Conservation (phyloP, 2,329 filamentous ascomycete species). For the Phaeosphaeria sp. region DNA sequence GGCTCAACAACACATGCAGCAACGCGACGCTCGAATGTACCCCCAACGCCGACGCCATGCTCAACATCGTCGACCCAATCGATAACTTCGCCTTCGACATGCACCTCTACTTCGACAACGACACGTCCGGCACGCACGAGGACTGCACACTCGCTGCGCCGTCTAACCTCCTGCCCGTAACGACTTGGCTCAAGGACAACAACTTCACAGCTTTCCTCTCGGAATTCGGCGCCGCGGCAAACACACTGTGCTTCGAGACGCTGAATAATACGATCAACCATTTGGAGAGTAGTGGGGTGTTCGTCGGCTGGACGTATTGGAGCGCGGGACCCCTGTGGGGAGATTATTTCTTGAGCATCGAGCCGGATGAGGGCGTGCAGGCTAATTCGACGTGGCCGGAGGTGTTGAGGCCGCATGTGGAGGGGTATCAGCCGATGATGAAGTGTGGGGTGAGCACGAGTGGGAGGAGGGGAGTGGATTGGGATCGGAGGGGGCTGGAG, state of each 20-base stretch:
- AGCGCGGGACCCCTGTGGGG: conserved; percentile 61
- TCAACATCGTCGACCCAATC: conserved; percentile 54
- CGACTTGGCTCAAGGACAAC: conserved; percentile 55
- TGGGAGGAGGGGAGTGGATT: conserved; percentile 7
- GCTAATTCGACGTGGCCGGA: conserved; percentile 25
- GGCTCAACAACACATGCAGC: conserved; percentile 46
- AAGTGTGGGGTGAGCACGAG: conserved; percentile 27
- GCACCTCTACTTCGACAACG: conserved; percentile 60
- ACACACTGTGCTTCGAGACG: conserved; percentile 51
- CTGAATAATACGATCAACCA: conserved; percentile 49
- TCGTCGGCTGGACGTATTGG: conserved; percentile 61
- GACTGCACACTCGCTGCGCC: conserved; percentile 54
- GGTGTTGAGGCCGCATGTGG: conserved; percentile 26
- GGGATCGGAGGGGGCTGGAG: conserved; percentile 12
- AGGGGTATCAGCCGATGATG: conserved; percentile 26
- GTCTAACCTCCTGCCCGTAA: conserved; percentile 51
- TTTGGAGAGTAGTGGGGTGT: conserved; percentile 51
- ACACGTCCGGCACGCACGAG: conserved; percentile 56
- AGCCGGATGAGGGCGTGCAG: conserved; percentile 21
- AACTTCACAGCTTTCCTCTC: conserved; percentile 59
- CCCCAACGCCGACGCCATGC: conserved; percentile 47
- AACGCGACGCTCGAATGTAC: conserved; percentile 40
- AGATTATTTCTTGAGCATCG: conserved; percentile 30
- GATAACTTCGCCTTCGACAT: conserved; percentile 61
- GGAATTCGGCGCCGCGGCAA: conserved; percentile 57